A percentile compares a stretch with the other conserved stretches of the same genome.
These are phyloP conservation scores for Tetrapisispora arboricola DNA, from an alignment of 805 yeast species.

Conservation along the genomic window DNA sequence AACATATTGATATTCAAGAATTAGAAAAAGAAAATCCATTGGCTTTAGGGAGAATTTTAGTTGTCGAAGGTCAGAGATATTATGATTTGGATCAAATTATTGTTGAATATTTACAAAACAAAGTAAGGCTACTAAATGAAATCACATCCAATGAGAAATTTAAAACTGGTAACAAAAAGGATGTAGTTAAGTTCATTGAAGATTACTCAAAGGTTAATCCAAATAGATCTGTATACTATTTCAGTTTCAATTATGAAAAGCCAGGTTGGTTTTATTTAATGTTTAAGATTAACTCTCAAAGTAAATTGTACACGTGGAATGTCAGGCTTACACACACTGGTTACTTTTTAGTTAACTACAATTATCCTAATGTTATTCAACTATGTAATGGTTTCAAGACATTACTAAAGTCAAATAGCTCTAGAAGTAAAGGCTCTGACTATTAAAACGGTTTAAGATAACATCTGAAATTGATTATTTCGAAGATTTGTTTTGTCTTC, in stretches of 20 bases:
- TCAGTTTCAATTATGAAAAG: conserved; percentile 77
- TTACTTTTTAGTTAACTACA: conserved; percentile 63
- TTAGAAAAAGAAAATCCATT: conserved; percentile 53
- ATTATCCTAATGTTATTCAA: conserved; percentile 80
- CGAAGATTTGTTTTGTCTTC: neutral
- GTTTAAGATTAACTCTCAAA: conserved; percentile 68
- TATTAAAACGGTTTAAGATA: neutral
- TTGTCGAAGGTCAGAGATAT: conserved; percentile 61
- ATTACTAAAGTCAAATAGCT: conserved; percentile 29
- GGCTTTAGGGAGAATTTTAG: conserved; percentile 45
- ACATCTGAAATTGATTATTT: too few species aligned
- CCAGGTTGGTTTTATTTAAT: conserved; percentile 91
- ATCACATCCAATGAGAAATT: conserved; percentile 83
- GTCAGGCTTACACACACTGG: conserved; percentile 88
- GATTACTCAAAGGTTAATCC: conserved; percentile 88
- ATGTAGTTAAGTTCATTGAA: conserved; percentile 78
- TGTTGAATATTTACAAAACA: conserved; percentile 74
- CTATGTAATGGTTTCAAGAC: conserved; percentile 94
- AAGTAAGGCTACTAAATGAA: conserved; percentile 73
- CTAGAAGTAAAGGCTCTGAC: neutral
- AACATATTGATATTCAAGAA: conserved; percentile 82
- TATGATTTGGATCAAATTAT: conserved; percentile 90
- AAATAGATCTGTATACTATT: conserved; percentile 79
- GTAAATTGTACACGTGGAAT: conserved; percentile 73
- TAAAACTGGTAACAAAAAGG: conserved; percentile 62